Base-by-base conservation (phyloP, 306 rosid species). In the Vigna mungo region DNA sequence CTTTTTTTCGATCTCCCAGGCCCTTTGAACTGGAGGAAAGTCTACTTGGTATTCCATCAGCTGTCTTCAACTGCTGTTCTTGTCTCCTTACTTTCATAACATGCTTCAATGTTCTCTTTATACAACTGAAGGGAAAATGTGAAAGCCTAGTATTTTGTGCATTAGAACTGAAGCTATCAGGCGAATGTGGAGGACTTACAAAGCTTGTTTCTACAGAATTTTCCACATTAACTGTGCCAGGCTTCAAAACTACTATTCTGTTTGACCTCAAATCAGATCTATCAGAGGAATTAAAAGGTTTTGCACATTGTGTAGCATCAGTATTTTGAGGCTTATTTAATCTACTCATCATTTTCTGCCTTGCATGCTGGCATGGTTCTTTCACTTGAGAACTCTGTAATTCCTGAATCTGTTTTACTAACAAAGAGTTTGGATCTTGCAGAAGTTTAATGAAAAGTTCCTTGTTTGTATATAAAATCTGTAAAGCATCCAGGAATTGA, bases 381-480 rank as follows among this genome's bases (percentile, higher is more conserved):
- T 77, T 84, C 72, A 48, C 73, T 64, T 86, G 87, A 76, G 90
- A 76, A 56, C 83, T 86, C 37, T 48, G 74, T 3, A 76, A 71
- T 77, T 84, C 86, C 54, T 88, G 85, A 6, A 88, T 86, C 81
- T 83, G 88, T 79, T 91, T 92, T 17, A 82, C 94, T 68, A 89
- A 34, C 71, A 90, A 64, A 72, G 97, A 90, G 76, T 84, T 86
- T 3, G 96, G 96, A 73, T 94, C 97, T 58, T 90, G 90, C 56
- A 90, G 82, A 83, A 90, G 89, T 71, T 88, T 85, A 48, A 84
- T 41, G 78, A 92, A 89, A 55, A 92, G 82, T 23, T 92, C 92
- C 85, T 85, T 90, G 83, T 94, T 94, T 12, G 92, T 86, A 78
- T 86, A 83, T 80, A 87, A 86, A 80, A 89, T 85, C 77, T 90